Conservation (phyloP, 345 rosid genomes). For the Salix arbutifolia region DNA sequence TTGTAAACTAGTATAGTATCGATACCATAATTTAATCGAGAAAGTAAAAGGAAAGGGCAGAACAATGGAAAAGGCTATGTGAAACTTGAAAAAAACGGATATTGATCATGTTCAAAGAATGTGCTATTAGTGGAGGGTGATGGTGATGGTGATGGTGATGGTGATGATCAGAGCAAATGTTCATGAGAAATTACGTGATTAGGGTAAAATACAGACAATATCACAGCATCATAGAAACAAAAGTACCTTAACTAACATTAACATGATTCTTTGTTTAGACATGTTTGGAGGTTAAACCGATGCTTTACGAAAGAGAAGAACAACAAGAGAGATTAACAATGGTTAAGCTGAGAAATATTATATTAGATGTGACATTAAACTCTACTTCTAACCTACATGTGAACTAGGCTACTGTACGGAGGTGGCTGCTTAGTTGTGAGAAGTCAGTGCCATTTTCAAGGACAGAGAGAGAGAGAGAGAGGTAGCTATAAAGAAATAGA, state of each 20-base stretch:
- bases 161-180: constrained; percentile 15
- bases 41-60: not conserved
- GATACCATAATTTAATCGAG: too few species aligned
- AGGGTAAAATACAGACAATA: not conserved
- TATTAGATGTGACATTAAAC: too few species aligned
- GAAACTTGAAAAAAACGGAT: too few species aligned
- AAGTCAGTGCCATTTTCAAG: not conserved
- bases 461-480: not conserved
- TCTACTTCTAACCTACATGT: not conserved
- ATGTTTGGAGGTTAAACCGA: too few species aligned
- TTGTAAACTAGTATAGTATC: too few species aligned
- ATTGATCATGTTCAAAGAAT: not conserved
- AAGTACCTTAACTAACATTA: too few species aligned
- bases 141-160: not conserved
- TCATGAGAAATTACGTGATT: not conserved
- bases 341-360: not conserved
- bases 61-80: too few species aligned
- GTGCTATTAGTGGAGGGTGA: not conserved
- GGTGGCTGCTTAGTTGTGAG: not conserved
- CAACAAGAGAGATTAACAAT: not conserved
- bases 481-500: not conserved
- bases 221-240: too few species aligned
- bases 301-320: too few species aligned
- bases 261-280: too few species aligned
- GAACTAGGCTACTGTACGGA: too few species aligned